A percentile compares a stretch with the other conserved stretches of the same genome.
These are phyloP conservation scores for Cyberlindnera bimundalis DNA, from an alignment of 805 yeast species.

Conservation along the genomic window DNA sequence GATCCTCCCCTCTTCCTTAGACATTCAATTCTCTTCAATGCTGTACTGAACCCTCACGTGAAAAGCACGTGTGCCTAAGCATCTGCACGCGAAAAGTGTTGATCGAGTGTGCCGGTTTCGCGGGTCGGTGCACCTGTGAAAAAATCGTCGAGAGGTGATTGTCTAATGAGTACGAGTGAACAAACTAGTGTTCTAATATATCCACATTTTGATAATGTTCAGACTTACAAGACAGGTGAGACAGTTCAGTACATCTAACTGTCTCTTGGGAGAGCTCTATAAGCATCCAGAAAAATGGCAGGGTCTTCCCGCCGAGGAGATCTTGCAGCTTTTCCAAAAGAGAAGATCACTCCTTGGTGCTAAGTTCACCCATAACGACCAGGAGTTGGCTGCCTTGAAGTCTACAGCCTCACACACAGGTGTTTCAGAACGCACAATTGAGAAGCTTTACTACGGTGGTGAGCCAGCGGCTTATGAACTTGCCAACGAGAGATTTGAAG, in stretches of 20 bases:
- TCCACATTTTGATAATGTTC: conserved; percentile 2
- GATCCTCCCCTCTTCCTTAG: too few relatives aligned
- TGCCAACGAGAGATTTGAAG: conserved; percentile 31
- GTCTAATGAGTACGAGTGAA: not conserved
- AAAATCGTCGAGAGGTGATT: conserved; percentile 10
- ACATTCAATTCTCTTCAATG: too few relatives aligned
- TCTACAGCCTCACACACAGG: conserved; percentile 43
- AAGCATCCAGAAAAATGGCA: conserved; percentile 61
- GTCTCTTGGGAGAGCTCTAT: conserved; percentile 13
- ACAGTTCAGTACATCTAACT: conserved; percentile 16
- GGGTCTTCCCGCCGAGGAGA: conserved; percentile 60
- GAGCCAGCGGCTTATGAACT: conserved; percentile 41
- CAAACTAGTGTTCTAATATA: not conserved
- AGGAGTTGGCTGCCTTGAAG: conserved; percentile 55
- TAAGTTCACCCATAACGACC: conserved; percentile 44
- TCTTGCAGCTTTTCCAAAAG: conserved; percentile 57
- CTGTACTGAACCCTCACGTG: not conserved
- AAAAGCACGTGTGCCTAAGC: not conserved
- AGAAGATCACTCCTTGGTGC: conserved; percentile 55
- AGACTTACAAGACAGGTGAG: conserved; percentile 15
- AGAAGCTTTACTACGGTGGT: conserved; percentile 38
- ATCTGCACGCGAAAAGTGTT: not conserved
- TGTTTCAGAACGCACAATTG: conserved; percentile 33
- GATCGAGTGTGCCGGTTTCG: not conserved
- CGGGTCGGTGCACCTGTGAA: conserved; percentile 1